phyloP scores from a whole-genome alignment of 2,329 filamentous ascomycete genomes.

The Cylindrodendrum hubeiense region DNA sequence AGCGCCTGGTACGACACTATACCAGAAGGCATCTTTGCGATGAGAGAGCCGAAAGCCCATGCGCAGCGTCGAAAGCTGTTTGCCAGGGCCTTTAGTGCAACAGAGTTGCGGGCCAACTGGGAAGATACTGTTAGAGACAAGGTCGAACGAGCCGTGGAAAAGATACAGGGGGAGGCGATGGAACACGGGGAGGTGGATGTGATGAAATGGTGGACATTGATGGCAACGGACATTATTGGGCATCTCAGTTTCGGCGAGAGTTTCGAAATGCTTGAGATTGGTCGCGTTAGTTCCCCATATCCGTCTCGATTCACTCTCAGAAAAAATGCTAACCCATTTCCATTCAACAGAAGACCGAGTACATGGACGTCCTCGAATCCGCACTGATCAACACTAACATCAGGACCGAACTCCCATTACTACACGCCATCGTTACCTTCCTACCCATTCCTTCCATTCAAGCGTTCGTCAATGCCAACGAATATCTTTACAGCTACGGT shows the following conservation, averaged over 20 bases:
- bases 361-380: constrained; percentile 1
- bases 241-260: constrained; percentile 31
- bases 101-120: constrained; percentile 16
- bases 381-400: constrained; percentile 7
- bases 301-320: not conserved
- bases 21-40: constrained; percentile 20
- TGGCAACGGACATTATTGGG: constrained; percentile 30
- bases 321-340: not conserved
- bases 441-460: constrained; percentile 6
- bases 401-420: not conserved
- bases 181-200: constrained; percentile 12
- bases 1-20: constrained; percentile 23
- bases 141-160: constrained; percentile 1
- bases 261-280: constrained; percentile 28
- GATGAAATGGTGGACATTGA: constrained; percentile 34
- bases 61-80: constrained; percentile 20
- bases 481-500: constrained; percentile 6
- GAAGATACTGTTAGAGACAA: constrained; percentile 18
- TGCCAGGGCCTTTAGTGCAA: constrained; percentile 26
- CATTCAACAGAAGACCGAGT: constrained; percentile 1
- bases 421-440: not conserved
- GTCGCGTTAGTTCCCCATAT: constrained; percentile 14
- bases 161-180: constrained; percentile 8
- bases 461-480: not conserved
- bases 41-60: constrained; percentile 26